Base-by-base conservation (phyloP, 768 basidiomycete species). In the Boletus pseudo-olivaceus region DNA sequence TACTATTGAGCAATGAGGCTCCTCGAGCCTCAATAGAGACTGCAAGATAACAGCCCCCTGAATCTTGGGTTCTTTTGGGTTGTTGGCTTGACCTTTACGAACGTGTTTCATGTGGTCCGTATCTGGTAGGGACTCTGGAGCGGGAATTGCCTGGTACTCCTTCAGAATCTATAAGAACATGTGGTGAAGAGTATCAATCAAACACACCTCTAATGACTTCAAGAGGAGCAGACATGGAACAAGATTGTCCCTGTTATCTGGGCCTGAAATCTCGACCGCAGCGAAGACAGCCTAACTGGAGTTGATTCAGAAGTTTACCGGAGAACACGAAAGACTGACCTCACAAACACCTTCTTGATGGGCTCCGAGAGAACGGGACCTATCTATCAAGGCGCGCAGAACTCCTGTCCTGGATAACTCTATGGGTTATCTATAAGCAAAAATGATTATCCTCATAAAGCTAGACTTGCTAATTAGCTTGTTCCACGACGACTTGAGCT, bases 31-130 rank as follows among this genome's bases (percentile, higher is more conserved):
- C 26, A 98, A 78, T 54, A 98, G 73, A 4, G 88, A 84, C 69
- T 98, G 94, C 2, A 98, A 71, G 12, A 99, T 72, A 17, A 98
- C 70, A 3, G 90, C 88, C 1, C 96, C 96, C 67, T 93, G 92
- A 12, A 87, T 80, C 61, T 83, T 89, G 7, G 87, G 83, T 63
- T 85, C 86, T 39, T 83, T 65, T 1, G 75, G 73, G 51, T 75
- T 73, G 50, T 62, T 60, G 15, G 55, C 49, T 59, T 61, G 51
- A 41, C 39, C 50, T 60, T 55, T 58, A 47, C 35, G 54, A 47
- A 27, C 63, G 37, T 46, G 51, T 49, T 51, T 57, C 53, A 52
- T 46, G 55, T 46, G 42, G 54, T 51, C 45, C 63, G 32, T 41
- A 19, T 59, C 50, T 47, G 53, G 33, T 17, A 52, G 49, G n/a